A percentile compares a stretch with the other conserved stretches of the same genome.
Conservation (phyloP, 148 eudicot genomes). For the Arbutus unedo region DNA sequence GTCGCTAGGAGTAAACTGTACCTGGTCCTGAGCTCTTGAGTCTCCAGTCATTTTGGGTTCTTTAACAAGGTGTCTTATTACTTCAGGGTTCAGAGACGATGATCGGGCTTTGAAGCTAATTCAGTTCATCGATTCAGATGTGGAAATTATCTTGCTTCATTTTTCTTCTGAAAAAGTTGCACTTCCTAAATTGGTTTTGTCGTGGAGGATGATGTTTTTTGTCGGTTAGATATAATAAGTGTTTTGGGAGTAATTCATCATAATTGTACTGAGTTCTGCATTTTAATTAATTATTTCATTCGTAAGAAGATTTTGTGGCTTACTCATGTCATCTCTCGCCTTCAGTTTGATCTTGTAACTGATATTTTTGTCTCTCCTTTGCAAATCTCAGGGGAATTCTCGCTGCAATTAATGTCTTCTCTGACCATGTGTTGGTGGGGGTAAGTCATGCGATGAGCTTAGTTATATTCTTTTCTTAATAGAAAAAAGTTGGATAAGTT, state of each 20-base stretch:
- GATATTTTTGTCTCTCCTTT: conserved; percentile 12
- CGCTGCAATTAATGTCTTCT: conserved; percentile 83
- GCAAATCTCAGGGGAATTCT: conserved; percentile 77
- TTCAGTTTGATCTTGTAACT: conserved; percentile 8
- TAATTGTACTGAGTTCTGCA: neutral
- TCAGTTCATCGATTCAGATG: neutral
- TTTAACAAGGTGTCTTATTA: neutral
- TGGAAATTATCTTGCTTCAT: neutral
- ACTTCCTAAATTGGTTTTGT: neutral
- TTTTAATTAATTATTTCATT: neutral
- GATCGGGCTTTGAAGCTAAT: neutral
- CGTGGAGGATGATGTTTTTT: neutral
- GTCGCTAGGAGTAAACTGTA: neutral
- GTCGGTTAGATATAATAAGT: neutral
- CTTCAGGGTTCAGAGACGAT: neutral
- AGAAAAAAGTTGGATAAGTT: conserved; percentile 51
- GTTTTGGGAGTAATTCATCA: neutral
- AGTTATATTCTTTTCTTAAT: neutral
- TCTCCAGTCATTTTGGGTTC: conserved; percentile 3
- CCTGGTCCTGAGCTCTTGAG: neutral
- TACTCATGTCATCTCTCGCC: neutral
- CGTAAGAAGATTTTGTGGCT: neutral
- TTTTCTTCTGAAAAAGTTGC: no score
- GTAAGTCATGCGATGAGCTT: conserved; percentile 36
- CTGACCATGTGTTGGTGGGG: conserved; percentile 82